Percentiles rank a stretch among this genome's conserved stretches.
Conservation (phyloP, 768 basidiomycete genomes). For the Coprinopsis marcescibilis region DNA sequence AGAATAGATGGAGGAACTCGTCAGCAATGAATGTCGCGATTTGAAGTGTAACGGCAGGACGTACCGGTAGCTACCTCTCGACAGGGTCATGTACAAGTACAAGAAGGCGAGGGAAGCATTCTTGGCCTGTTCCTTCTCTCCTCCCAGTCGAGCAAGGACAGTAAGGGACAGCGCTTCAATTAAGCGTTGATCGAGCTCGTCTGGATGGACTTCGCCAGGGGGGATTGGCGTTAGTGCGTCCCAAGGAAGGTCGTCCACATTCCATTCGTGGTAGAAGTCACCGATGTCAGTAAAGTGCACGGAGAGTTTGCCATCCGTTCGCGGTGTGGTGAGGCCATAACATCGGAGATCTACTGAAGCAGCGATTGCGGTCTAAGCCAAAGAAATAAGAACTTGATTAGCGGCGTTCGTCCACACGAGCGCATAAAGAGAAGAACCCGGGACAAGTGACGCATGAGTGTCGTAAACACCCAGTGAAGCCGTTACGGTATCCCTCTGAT, state of each 20-base stretch:
- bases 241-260: conserved; percentile 75
- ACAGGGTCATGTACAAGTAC: conserved; percentile 87
- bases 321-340: conserved; percentile 77
- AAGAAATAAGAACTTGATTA: conserved; percentile 9
- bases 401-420: conserved; percentile 1
- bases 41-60: conserved; percentile 18
- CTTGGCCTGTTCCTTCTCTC: conserved; percentile 32
- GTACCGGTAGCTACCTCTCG: conserved; percentile 50
- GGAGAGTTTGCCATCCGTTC: conserved; percentile 65
- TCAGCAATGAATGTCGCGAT: conserved; percentile 1
- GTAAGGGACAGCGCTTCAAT: conserved; percentile 61
- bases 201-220: conserved; percentile 49
- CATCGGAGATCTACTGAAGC: conserved; percentile 95
- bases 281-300: conserved; percentile 78
- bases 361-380: conserved; percentile 79
- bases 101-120: conserved; percentile 68
- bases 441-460: too few relatives aligned
- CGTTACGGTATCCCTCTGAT: too few relatives aligned
- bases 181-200: conserved; percentile 66
- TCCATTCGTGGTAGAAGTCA: conserved; percentile 77
- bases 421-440: too few relatives aligned
- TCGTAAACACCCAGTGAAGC: too few relatives aligned
- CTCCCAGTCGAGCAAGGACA: conserved; percentile 31
- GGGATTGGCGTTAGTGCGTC: conserved; percentile 52
- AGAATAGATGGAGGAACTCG: conserved; percentile 13